Conservation (phyloP, 192 early-diverging fungal genomes). For the Backusella psychrophila region DNA sequence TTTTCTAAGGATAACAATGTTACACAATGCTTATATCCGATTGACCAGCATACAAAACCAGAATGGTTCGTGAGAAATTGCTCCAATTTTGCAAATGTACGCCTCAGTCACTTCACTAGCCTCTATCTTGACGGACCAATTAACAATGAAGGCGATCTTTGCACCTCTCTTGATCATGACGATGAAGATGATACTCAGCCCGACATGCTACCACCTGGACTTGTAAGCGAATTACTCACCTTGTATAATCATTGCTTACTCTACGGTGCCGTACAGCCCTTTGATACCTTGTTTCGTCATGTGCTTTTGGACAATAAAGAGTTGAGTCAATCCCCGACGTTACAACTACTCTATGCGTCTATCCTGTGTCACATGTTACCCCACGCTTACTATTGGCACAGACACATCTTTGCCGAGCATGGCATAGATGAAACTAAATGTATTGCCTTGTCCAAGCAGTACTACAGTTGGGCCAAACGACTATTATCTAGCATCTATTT, state of each 20-base stretch:
- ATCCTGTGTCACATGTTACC: slow-evolving; percentile 33
- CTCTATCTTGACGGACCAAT: background rate
- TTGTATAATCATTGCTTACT: slow-evolving; percentile 29
- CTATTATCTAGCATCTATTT: slow-evolving; percentile 30
- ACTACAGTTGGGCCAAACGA: slow-evolving; percentile 28
- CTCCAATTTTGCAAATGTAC: slow-evolving; percentile 27
- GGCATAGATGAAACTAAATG: slow-evolving; percentile 14
- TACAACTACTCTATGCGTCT: slow-evolving; percentile 25
- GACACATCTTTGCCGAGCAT: slow-evolving; percentile 9
- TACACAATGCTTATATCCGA: slow-evolving; percentile 5
- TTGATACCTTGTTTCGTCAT: slow-evolving; percentile 14
- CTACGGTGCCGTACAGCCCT: slow-evolving; percentile 30
- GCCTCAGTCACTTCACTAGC: slow-evolving; percentile 33
- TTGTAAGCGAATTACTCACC: slow-evolving; percentile 12
- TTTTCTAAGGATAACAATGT: slow-evolving; percentile 31
- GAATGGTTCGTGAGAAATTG: slow-evolving; percentile 25
- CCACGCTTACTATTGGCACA: slow-evolving; percentile 34
- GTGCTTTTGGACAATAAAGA: slow-evolving; percentile 6
- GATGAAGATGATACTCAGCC: background rate
- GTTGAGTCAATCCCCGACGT: background rate
- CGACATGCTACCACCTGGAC: slow-evolving; percentile 1
- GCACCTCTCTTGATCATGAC: background rate
- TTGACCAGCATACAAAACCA: background rate
- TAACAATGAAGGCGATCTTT: background rate
- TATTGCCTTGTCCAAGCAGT: slow-evolving; percentile 18